Conservation (phyloP, 208 protist species). For the Acanthamoeba royreba region DNA sequence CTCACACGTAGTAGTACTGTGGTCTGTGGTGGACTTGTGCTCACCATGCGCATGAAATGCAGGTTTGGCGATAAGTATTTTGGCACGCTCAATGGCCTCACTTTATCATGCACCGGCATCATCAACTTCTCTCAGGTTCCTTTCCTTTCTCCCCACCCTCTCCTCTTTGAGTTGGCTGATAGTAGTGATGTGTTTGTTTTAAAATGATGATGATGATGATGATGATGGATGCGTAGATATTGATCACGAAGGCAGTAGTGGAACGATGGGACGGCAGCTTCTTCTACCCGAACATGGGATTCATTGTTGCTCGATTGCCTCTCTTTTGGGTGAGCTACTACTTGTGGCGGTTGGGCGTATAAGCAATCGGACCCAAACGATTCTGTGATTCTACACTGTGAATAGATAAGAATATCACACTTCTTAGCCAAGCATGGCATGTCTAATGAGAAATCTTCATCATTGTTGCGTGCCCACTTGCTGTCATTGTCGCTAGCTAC, state of each 20-base stretch:
- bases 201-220: not conserved
- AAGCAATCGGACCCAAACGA: not conserved
- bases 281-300: slow-evolving; percentile 19
- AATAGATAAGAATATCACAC: too few relatives aligned
- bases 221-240: not conserved
- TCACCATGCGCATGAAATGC: not conserved
- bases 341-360: not conserved
- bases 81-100: not conserved
- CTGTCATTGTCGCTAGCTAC: too few relatives aligned
- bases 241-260: not conserved
- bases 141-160: too few relatives aligned
- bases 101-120: not conserved
- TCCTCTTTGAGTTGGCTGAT: too few relatives aligned
- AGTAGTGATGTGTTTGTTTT: not conserved
- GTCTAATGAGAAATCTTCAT: too few relatives aligned
- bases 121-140: not conserved
- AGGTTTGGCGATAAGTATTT: slow-evolving; percentile 1
- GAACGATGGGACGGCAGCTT: not conserved
- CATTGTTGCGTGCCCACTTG: too few relatives aligned
- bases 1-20: not conserved
- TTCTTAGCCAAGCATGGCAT: too few relatives aligned
- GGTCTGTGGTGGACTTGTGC: too few relatives aligned
- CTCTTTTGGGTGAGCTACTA: not conserved
- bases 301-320: not conserved
- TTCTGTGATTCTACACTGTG: too few relatives aligned